These are phyloP conservation scores for Drechslera avenae DNA, from an alignment of 2,329 filamentous ascomycete species.

Conservation along the genomic window DNA sequence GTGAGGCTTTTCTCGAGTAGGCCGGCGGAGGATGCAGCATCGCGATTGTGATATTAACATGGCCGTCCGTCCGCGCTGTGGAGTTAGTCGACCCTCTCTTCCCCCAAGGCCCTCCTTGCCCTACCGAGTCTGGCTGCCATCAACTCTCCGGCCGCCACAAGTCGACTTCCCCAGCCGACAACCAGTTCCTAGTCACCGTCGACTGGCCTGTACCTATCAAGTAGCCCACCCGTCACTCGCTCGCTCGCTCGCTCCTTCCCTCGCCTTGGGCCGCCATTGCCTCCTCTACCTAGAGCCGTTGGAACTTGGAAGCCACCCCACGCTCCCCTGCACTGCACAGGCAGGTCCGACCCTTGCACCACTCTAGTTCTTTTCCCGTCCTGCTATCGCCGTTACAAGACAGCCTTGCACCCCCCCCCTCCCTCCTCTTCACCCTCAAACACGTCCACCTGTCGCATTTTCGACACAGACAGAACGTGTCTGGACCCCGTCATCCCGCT, in stretches of 20 bases:
- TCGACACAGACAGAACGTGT: slow-evolving; percentile 36
- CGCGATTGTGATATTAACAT: slow-evolving; percentile 20
- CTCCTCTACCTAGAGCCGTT: slow-evolving; percentile 31
- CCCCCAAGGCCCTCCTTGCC: not conserved
- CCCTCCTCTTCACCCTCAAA: slow-evolving; percentile 9
- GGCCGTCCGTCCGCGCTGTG: slow-evolving; percentile 7
- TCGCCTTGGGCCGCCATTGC: slow-evolving; percentile 30
- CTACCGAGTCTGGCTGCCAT: not conserved
- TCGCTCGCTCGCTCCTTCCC: slow-evolving; percentile 28
- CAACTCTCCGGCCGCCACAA: slow-evolving; percentile 2
- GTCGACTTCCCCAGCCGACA: no score
- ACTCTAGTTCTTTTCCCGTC: slow-evolving; percentile 24
- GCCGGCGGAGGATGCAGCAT: slow-evolving; percentile 19
- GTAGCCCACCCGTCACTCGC: not conserved
- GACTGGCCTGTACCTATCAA: no score
- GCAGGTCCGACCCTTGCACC: slow-evolving; percentile 42
- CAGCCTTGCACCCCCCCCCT: slow-evolving; percentile 16
- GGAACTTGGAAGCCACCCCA: slow-evolving; percentile 35
- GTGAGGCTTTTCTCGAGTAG: slow-evolving; percentile 19
- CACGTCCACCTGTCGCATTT: slow-evolving; percentile 10
- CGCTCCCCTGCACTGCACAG: slow-evolving; percentile 24
- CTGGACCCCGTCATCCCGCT: slow-evolving; percentile 24
- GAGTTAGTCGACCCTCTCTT: not conserved
- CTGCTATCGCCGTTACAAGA: slow-evolving; percentile 24
- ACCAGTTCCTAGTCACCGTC: no score